Percentiles rank a stretch among this genome's conserved stretches.
Conservation (phyloP, 1,284 basidiomycete genomes). For the Cryptococcus sp. region DNA sequence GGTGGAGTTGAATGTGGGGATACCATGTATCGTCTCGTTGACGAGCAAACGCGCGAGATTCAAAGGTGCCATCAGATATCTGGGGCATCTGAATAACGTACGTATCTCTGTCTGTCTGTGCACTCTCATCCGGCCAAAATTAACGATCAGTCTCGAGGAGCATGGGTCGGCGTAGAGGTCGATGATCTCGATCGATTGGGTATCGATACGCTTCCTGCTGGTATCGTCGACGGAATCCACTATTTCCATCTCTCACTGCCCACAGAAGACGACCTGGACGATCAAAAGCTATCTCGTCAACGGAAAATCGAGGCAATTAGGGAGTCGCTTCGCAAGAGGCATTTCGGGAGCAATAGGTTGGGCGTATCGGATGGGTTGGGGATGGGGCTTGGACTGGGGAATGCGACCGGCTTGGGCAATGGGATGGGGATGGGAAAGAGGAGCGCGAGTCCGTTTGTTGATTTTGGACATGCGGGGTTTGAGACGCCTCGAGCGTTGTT, state of each 20-base stretch:
- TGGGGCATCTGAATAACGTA: slow-evolving; percentile 74
- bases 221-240: slow-evolving; percentile 22
- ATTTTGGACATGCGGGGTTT: slow-evolving; percentile 4
- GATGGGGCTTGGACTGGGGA: neutral
- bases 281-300: slow-evolving; percentile 10
- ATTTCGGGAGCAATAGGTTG: neutral
- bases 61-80: slow-evolving; percentile 78
- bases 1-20: slow-evolving; percentile 74
- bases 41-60: slow-evolving; percentile 63
- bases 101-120: slow-evolving; percentile 9
- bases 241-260: slow-evolving; percentile 32
- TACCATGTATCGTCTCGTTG: slow-evolving; percentile 82
- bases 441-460: slow-evolving; percentile 17
- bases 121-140: neutral
- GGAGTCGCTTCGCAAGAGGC: neutral
- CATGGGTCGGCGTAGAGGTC: slow-evolving; percentile 90
- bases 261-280: neutral
- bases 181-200: slow-evolving; percentile 54
- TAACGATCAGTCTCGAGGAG: slow-evolving; percentile 50
- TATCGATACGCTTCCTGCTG: slow-evolving; percentile 22
- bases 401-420: neutral
- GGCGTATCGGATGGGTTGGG: slow-evolving; percentile 7
- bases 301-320: slow-evolving; percentile 16
- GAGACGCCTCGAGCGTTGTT: slow-evolving; percentile 32
- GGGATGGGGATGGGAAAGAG: slow-evolving; percentile 3